A percentile compares a stretch with the other conserved stretches of the same genome.
Conservation (phyloP, 2,329 filamentous ascomycete species). For the Colletotrichum somersetense region DNA sequence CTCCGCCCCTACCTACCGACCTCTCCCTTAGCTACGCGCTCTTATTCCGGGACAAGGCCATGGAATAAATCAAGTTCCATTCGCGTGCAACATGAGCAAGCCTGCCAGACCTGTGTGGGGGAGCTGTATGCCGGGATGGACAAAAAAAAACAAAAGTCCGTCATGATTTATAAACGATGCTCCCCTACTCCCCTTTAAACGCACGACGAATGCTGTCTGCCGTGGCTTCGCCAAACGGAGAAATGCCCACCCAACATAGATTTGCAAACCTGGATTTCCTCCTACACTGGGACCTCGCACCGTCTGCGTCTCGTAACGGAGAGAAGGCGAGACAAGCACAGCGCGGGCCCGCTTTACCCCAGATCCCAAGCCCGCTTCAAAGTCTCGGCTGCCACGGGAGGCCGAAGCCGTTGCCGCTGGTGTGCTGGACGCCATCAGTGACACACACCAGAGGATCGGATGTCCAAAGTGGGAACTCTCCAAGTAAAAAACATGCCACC, state of each 20-base stretch:
- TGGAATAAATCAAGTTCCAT: not conserved
- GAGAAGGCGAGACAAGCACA: not conserved
- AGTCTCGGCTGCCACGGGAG: constrained; percentile 4
- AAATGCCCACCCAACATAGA: not conserved
- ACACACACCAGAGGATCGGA: constrained; percentile 11
- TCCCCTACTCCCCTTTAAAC: no score
- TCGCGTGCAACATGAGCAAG: no score
- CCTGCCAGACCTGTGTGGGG: no score
- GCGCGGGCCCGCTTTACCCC: constrained; percentile 27
- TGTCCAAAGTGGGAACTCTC: not conserved
- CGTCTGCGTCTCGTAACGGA: not conserved
- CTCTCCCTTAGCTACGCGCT: not conserved
- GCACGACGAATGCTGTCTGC: not conserved
- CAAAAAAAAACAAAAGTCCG: not conserved
- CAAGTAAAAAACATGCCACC: not conserved
- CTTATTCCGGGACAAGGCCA: not conserved
- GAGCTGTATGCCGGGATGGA: no score
- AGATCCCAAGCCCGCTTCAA: constrained; percentile 17
- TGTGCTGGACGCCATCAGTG: constrained; percentile 4
- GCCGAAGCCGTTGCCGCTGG: not conserved
- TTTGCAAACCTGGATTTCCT: no score
- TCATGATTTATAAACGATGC: no score
- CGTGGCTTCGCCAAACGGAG: not conserved
- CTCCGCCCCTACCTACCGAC: not conserved
- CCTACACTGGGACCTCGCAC: not conserved